Conservation (phyloP, 768 basidiomycete species). For the Rhodotorula taiwanensis region DNA sequence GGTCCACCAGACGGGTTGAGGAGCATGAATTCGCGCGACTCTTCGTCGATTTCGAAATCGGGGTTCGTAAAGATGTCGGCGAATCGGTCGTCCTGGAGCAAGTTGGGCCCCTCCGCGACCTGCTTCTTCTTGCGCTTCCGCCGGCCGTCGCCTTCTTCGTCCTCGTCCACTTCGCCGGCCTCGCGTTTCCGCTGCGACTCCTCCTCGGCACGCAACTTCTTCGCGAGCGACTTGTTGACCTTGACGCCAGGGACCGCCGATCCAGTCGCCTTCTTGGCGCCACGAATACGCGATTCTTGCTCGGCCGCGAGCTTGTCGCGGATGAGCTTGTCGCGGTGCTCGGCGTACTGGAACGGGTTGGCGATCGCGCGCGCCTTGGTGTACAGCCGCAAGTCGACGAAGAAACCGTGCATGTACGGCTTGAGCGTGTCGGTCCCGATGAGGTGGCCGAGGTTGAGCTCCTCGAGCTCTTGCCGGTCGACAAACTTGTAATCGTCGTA, state of each 20-base stretch:
- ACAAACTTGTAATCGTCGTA: constrained; percentile 99
- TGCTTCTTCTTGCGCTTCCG: constrained; percentile 44
- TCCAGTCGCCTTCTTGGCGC: constrained; percentile 52
- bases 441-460: constrained; percentile 86
- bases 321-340: constrained; percentile 82
- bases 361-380: constrained; percentile 90
- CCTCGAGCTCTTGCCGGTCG: constrained; percentile 73
- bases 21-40: constrained; percentile 76
- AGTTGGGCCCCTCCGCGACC: constrained; percentile 46
- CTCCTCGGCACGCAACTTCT: constrained; percentile 57
- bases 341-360: constrained; percentile 91
- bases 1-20: constrained; percentile 71
- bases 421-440: constrained; percentile 90
- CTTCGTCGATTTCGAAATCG: constrained; percentile 85
- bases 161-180: constrained; percentile 26
- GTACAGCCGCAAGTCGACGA: constrained; percentile 89
- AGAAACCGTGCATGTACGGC: constrained; percentile 99
- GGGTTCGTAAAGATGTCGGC: constrained; percentile 81
- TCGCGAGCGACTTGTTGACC: constrained; percentile 79
- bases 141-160: constrained; percentile 47
- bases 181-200: constrained; percentile 37
- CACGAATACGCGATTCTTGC: constrained; percentile 83
- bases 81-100: constrained; percentile 84
- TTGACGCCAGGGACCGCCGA: constrained; percentile 50
- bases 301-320: constrained; percentile 86